These are phyloP conservation scores for Aspergillus panamensis DNA, from an alignment of 495 filamentous ascomycete species.

Conservation along the genomic window DNA sequence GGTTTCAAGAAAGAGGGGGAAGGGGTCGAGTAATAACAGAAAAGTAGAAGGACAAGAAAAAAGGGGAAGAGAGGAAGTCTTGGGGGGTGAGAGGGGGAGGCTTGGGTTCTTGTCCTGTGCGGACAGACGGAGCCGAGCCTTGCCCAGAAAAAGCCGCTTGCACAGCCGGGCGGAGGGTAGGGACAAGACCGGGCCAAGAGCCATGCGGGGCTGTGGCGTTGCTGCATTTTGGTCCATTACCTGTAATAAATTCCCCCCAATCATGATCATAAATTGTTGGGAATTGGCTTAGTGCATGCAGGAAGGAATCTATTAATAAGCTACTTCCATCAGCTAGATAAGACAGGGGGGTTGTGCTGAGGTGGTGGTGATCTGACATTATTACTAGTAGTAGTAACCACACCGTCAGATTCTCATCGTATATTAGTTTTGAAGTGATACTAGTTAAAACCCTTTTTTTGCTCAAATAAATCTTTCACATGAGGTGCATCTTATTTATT, in stretches of 20 bases:
- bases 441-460: neutral
- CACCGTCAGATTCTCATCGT: neutral
- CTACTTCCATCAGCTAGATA: neutral
- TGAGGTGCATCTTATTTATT: neutral
- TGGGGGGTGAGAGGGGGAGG: slow-evolving; percentile 28
- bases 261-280: neutral
- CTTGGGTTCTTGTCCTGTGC: slow-evolving; percentile 23
- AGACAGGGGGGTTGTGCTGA: neutral
- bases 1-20: slow-evolving; percentile 16
- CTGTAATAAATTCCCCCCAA: neutral
- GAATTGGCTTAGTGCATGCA: neutral
- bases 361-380: neutral
- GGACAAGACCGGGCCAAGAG: slow-evolving; percentile 39
- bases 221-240: slow-evolving; percentile 2
- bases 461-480: no score
- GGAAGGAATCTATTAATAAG: neutral
- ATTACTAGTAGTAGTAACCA: no score
- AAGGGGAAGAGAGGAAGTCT: slow-evolving; percentile 25
- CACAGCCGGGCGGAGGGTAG: slow-evolving; percentile 35
- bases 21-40: slow-evolving; percentile 17
- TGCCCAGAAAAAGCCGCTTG: slow-evolving; percentile 41
- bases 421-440: neutral
- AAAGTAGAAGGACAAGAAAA: slow-evolving; percentile 17
- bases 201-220: slow-evolving; percentile 22
- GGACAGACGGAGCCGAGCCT: slow-evolving; percentile 33